Evolutionary conservation across 495 filamentous ascomycete species (phyloP).

Genomic region (Hypomontagnella submonticulosa): DNA sequence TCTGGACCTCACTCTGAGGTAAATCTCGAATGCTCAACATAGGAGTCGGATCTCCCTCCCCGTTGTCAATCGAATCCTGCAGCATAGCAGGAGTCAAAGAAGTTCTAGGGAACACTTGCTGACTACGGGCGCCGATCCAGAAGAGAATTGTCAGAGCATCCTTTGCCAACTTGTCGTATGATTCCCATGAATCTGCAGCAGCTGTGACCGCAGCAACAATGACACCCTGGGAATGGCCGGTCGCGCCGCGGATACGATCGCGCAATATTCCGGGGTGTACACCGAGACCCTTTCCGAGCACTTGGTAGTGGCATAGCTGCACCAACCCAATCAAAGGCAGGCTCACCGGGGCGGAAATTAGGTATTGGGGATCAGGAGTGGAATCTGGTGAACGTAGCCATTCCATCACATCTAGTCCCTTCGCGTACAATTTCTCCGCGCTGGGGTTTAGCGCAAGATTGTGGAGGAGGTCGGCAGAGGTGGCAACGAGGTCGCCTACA

Average conservation of each 20-base stretch:
- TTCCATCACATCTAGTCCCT: conserved; percentile 90
- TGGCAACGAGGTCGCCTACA: conserved; percentile 81
- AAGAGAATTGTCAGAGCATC: conserved; percentile 93
- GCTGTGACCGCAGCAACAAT: conserved; percentile 94
- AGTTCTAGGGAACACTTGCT: conserved; percentile 95
- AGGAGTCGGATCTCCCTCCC: conserved; percentile 92
- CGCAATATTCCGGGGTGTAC: conserved; percentile 85
- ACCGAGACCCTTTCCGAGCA: conserved; percentile 90
- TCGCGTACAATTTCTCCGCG: conserved; percentile 93
- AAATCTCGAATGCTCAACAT: conserved; percentile 98
- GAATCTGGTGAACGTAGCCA: conserved; percentile 90
- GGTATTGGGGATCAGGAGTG: conserved; percentile 93
- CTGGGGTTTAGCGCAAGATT: conserved; percentile 84
- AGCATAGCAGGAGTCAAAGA: conserved; percentile 90
- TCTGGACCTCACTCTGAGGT: conserved; percentile 82
- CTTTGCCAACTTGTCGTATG: conserved; percentile 79
- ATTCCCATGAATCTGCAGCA: conserved; percentile 87
- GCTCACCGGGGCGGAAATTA: conserved; percentile 96
- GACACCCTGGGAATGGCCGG: conserved; percentile 96
- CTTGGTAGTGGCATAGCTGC: conserved; percentile 91
- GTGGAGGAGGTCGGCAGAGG: conserved; percentile 84
- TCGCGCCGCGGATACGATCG: conserved; percentile 83
- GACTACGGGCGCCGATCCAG: conserved; percentile 98
- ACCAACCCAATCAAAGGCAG: conserved; percentile 96
- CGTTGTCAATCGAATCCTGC: conserved; percentile 94